Evolutionary conservation across 805 yeast genomes (phyloP), one percentile per base, ranked within the genome.

Genomic region (Lipomyces yamadae): DNA sequence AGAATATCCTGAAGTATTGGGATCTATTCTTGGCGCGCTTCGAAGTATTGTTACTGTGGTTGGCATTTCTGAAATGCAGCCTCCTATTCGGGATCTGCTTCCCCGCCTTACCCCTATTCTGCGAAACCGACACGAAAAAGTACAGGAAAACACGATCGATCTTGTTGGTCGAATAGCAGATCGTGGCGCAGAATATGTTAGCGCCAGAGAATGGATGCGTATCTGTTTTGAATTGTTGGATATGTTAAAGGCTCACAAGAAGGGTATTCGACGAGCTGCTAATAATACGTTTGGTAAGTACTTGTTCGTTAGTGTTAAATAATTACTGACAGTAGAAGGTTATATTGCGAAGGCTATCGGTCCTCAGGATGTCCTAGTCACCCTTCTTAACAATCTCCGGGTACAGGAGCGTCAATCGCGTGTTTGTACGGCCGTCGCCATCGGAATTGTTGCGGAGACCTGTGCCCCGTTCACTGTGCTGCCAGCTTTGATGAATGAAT

Each of bases 171-270:
- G 86, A 60, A 88, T 94, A 63, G 97, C 98, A 0, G 85, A 83
- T 59, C 82, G 85, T 56, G 93, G 90, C 8, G 88, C 97, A 0
- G 96, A 91, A 70, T 85, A 86, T 63, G 90, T 92, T 15, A 87
- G 92, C 48, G 96, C 97, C 2, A 86, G 91, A 68, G 99, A 95
- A 77, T 95, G 99, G 99, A 91, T 95, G 94, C 83, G 98, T 69
- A 90, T 94, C 33, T 91, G 97, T 74, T 92, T 91, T 77, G 97
- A 93, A 74, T 81, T 95, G 42, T 78, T 95, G 57, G 98, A 95
- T 72, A 87, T 94, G 87, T 82, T 95, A 66, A 92, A 91, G 74
- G 88, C 96, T 30, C 86, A 90, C 4, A 86, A 85, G 64, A 91
- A 89, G 73, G 81, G 88, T 13, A 91, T 93, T 57, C 80, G 98